Evolutionary conservation across 2,329 filamentous ascomycete genomes (phyloP).

Genomic region (Onygenales sp.): DNA sequence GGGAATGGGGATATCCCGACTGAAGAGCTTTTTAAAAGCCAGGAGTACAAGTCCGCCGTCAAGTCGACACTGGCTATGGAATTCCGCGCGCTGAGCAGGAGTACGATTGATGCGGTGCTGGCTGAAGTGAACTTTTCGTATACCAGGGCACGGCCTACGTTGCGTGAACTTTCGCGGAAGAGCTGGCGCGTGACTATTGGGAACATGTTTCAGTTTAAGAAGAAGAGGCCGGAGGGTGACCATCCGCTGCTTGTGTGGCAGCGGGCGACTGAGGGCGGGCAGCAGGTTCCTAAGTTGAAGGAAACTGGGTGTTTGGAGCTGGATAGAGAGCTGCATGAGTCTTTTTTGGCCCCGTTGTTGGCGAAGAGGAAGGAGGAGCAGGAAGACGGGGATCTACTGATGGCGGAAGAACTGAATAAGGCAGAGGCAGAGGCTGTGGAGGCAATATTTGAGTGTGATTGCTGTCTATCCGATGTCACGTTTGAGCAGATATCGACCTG

Average conservation of each 20-base stretch:
- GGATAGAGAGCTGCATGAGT: conserved; percentile 31
- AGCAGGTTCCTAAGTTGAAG: conserved; percentile 26
- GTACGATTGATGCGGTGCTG: conserved; percentile 37
- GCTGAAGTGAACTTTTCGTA: conserved; percentile 41
- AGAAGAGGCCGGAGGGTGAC: conserved; percentile 30
- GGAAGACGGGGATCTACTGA: conserved; percentile 25
- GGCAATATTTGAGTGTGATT: conserved; percentile 39
- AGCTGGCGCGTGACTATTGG: conserved; percentile 38
- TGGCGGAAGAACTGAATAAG: conserved; percentile 35
- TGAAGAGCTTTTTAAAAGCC: conserved; percentile 35
- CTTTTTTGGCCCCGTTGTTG: conserved; percentile 29
- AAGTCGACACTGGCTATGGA: conserved; percentile 31
- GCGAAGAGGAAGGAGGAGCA: conserved; percentile 26
- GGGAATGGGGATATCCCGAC: conserved; percentile 21
- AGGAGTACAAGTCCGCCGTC: conserved; percentile 34
- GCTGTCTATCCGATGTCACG: conserved; percentile 37
- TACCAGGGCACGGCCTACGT: conserved; percentile 30
- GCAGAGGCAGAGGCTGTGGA: conserved; percentile 31
- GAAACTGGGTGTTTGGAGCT: conserved; percentile 35
- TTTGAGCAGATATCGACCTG: conserved; percentile 41
- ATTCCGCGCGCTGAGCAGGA: conserved; percentile 34
- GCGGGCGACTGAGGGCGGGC: conserved; percentile 21
- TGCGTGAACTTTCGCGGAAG: conserved; percentile 33
- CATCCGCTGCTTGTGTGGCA: conserved; percentile 33
- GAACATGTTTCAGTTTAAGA: conserved; percentile 33